These are phyloP conservation scores for Kalmusia sp. DNA, from an alignment of 2,329 filamentous ascomycete genomes.

Conservation along the genomic window DNA sequence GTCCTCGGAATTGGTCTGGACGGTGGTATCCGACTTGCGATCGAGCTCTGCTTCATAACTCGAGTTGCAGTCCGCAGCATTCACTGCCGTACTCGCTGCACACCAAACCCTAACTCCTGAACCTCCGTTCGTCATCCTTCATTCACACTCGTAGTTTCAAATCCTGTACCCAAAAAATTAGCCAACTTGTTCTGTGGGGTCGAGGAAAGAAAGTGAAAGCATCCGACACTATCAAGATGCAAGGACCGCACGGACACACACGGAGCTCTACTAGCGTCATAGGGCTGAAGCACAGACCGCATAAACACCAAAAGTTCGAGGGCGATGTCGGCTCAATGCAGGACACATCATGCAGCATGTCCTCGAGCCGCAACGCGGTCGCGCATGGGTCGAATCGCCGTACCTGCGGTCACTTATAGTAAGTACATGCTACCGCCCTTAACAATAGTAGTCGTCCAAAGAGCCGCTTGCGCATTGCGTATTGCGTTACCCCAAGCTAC, in stretches of 20 bases:
- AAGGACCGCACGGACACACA: neutral
- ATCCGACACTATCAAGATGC: neutral
- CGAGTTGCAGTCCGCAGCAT: no score
- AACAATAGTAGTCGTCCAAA: no score
- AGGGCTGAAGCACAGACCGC: slow-evolving; percentile 35
- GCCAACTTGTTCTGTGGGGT: no score
- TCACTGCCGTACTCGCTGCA: slow-evolving; percentile 3
- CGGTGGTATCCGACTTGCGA: no score
- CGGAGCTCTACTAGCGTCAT: neutral
- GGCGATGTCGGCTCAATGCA: neutral
- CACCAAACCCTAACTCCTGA: neutral
- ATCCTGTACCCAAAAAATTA: neutral
- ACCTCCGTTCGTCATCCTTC: neutral
- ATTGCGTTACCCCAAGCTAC: no score
- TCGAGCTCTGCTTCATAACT: no score
- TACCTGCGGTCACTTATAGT: slow-evolving; percentile 57
- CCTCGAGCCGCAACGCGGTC: slow-evolving; percentile 30
- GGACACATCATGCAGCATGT: slow-evolving; percentile 37
- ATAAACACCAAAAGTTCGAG: slow-evolving; percentile 13
- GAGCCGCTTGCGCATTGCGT: no score
- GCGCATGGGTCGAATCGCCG: slow-evolving; percentile 54
- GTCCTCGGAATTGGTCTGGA: no score
- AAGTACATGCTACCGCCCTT: no score
- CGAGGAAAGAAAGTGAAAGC: neutral
- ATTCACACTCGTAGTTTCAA: neutral